Evolutionary conservation across 345 rosid species (phyloP).

Genomic region (Durio zibethinus): DNA sequence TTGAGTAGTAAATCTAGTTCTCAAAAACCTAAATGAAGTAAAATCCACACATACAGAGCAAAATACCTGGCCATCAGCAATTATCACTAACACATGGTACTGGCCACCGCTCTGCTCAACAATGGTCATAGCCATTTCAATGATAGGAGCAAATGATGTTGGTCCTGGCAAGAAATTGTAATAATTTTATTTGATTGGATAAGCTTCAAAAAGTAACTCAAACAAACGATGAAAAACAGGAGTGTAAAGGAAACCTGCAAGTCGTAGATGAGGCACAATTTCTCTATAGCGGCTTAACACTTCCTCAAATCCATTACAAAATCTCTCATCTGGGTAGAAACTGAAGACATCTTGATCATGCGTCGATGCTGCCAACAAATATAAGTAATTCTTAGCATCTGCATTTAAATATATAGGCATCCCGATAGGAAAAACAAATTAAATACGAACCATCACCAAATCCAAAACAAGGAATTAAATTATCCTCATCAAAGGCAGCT

Average conservation of each 20-base stretch:
- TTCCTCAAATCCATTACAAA: slow-evolving; percentile 93
- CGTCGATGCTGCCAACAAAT: slow-evolving; percentile 65
- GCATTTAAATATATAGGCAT: slow-evolving; percentile 5
- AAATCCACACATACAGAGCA: neutral
- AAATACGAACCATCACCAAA: slow-evolving; percentile 81
- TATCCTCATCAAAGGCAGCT: slow-evolving; percentile 84
- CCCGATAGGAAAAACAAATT: neutral
- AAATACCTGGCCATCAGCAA: slow-evolving; percentile 97
- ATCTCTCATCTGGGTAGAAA: slow-evolving; percentile 57
- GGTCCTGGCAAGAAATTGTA: slow-evolving; percentile 53
- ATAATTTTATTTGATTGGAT: neutral
- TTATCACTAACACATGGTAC: slow-evolving; percentile 89
- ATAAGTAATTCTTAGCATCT: slow-evolving; percentile 14
- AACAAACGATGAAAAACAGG: slow-evolving; percentile 7
- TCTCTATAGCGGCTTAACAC: slow-evolving; percentile 72
- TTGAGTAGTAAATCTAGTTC: too few relatives aligned
- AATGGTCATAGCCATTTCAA: slow-evolving; percentile 91
- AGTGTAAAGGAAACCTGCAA: slow-evolving; percentile 53
- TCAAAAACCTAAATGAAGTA: neutral
- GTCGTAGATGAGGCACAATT: slow-evolving; percentile 74
- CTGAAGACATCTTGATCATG: slow-evolving; percentile 95
- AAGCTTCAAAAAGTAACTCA: slow-evolving; percentile 7
- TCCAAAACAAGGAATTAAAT: slow-evolving; percentile 89
- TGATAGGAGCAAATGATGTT: slow-evolving; percentile 91
- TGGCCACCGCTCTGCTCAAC: slow-evolving; percentile 92